Evolutionary conservation across 1,284 basidiomycete genomes (phyloP).

Genomic region (Cystobasidium sp.): DNA sequence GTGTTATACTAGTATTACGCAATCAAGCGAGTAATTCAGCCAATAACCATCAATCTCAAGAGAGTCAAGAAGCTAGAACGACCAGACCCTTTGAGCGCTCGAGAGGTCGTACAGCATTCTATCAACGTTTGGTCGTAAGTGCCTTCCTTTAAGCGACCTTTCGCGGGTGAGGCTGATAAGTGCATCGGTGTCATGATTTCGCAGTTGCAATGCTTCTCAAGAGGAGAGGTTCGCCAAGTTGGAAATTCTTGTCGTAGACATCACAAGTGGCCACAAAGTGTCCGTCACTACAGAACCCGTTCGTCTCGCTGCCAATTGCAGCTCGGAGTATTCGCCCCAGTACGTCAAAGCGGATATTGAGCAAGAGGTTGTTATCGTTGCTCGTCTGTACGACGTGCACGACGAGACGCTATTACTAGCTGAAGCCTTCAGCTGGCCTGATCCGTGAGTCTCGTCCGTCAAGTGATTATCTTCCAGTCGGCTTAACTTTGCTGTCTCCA

Average conservation of each 20-base stretch:
- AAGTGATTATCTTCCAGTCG: background rate
- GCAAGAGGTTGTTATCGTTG: conserved; percentile 6
- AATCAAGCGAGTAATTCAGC: conserved; percentile 31
- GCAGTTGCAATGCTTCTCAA: background rate
- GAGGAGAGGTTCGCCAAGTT: background rate
- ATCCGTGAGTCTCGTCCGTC: conserved; percentile 4
- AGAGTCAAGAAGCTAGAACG: background rate
- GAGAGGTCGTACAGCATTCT: background rate
- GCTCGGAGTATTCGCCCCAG: background rate
- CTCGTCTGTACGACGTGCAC: background rate
- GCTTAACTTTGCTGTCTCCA: background rate
- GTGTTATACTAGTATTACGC: conserved; percentile 24
- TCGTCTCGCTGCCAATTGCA: background rate
- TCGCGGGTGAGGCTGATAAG: too few relatives aligned
- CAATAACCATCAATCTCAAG: conserved; percentile 25
- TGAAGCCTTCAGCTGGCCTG: conserved; percentile 15
- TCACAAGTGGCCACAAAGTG: background rate
- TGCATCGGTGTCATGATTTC: background rate
- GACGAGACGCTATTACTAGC: background rate
- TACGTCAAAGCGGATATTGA: background rate
- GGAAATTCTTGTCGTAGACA: background rate
- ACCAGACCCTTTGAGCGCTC: background rate
- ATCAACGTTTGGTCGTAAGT: background rate
- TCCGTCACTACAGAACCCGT: too few relatives aligned
- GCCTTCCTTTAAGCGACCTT: too few relatives aligned